A percentile compares a stretch with the other conserved stretches of the same genome.
Evolutionary conservation across 2,329 filamentous ascomycete species (phyloP).

Genomic region (Chrysoporthe deuterocubensis): DNA sequence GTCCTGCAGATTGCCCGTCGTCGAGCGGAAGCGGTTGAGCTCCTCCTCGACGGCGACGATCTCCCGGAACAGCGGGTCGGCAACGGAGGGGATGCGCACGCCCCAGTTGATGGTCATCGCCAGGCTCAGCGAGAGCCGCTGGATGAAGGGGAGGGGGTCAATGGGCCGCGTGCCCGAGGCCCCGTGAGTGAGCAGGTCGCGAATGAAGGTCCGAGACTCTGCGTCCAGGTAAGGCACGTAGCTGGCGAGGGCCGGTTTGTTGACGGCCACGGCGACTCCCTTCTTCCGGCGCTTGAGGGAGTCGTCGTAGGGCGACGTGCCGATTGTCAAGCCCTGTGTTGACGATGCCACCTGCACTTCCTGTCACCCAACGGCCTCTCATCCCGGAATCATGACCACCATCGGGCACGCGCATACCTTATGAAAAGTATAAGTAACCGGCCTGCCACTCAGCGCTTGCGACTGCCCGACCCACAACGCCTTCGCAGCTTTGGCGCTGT

Average conservation of each 20-base stretch:
- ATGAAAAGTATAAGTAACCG: conserved; percentile 66
- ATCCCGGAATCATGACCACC: neutral
- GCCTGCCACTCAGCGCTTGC: conserved; percentile 66
- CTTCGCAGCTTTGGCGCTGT: conserved; percentile 67
- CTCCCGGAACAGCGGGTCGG: conserved; percentile 29
- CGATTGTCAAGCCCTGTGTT: conserved; percentile 49
- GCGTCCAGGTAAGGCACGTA: conserved; percentile 72
- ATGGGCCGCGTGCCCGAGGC: conserved; percentile 50
- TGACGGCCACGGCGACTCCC: conserved; percentile 68
- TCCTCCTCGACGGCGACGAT: conserved; percentile 31
- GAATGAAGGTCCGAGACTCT: conserved; percentile 61
- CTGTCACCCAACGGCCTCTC: neutral
- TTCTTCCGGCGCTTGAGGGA: conserved; percentile 68
- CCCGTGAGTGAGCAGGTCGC: conserved; percentile 55
- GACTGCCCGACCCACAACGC: conserved; percentile 70
- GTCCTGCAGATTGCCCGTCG: conserved; percentile 27
- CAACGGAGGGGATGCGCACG: conserved; percentile 28
- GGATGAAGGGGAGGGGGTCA: conserved; percentile 27
- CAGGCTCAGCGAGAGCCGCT: conserved; percentile 29
- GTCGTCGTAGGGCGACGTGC: conserved; percentile 71
- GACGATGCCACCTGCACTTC: conserved; percentile 40
- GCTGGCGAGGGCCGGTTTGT: conserved; percentile 65
- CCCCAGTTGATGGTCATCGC: conserved; percentile 32
- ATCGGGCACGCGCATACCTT: conserved; percentile 44
- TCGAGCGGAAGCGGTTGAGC: conserved; percentile 29